Conservation (phyloP, 2,329 filamentous ascomycete genomes). For the Parascedosporium putredinis region DNA sequence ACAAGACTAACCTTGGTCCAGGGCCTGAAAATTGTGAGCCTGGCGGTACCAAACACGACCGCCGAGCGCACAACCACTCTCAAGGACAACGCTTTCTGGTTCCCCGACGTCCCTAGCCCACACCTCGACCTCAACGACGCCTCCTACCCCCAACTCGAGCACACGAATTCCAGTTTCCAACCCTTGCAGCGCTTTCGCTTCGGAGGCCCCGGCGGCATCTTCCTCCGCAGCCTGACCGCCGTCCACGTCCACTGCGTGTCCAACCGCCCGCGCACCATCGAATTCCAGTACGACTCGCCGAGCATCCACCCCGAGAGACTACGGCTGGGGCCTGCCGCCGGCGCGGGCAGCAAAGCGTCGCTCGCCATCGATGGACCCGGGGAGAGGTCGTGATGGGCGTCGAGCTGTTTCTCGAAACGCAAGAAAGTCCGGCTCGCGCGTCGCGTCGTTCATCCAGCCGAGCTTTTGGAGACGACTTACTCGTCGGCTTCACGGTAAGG, state of each 20-base stretch:
- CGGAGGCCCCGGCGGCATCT: background rate
- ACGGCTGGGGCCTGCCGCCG: background rate
- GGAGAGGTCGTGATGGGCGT: background rate
- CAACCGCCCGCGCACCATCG: background rate
- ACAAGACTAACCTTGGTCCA: background rate
- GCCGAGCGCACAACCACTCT: background rate
- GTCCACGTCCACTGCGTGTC: background rate
- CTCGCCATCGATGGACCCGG: background rate
- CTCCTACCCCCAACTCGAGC: background rate
- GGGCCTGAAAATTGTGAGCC: background rate
- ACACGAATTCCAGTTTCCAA: background rate
- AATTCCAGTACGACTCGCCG: background rate
- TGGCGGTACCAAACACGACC: background rate
- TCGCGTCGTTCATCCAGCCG: background rate
- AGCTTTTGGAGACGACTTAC: background rate
- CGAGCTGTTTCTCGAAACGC: background rate
- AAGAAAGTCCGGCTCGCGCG: background rate
- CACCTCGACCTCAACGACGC: background rate
- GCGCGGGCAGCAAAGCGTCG: background rate
- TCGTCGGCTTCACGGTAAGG: background rate
- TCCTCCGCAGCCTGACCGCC: background rate
- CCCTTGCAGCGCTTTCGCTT: background rate
- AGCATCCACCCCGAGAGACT: background rate
- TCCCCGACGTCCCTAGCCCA: background rate
- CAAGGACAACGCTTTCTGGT: background rate